phyloP scores from a whole-genome alignment of 768 basidiomycete species.

The Rhodotorula babjevae region DNA sequence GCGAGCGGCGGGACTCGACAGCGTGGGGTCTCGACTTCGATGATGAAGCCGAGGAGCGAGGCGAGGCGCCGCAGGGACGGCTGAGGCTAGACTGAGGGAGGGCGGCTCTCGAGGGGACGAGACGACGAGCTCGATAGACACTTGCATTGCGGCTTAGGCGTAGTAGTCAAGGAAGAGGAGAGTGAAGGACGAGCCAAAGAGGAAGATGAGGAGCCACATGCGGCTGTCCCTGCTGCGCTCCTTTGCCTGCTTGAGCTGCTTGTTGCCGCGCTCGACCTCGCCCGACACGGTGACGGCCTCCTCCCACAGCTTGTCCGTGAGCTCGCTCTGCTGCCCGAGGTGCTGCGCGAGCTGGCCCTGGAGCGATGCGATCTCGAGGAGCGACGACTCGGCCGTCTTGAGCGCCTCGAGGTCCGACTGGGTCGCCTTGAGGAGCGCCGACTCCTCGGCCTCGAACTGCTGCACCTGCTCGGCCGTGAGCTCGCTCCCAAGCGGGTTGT shows the following conservation, averaged over 20 bases:
- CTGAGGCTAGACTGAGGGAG: slow-evolving; percentile 8
- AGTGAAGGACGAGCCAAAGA: slow-evolving; percentile 84
- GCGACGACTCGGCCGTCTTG: slow-evolving; percentile 80
- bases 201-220: slow-evolving; percentile 82
- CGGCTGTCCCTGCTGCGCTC: slow-evolving; percentile 79
- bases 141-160: background rate
- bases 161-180: slow-evolving; percentile 91
- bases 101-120: background rate
- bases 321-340: slow-evolving; percentile 79
- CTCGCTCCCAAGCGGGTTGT: slow-evolving; percentile 61
- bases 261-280: slow-evolving; percentile 82
- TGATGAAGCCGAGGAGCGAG: background rate
- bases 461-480: slow-evolving; percentile 81
- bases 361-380: slow-evolving; percentile 86
- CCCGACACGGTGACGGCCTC: slow-evolving; percentile 84
- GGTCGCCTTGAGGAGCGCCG: slow-evolving; percentile 72
- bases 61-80: background rate
- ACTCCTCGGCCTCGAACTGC: slow-evolving; percentile 89
- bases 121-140: no score
- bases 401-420: slow-evolving; percentile 83
- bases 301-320: slow-evolving; percentile 89
- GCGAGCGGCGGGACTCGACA: background rate
- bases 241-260: slow-evolving; percentile 81
- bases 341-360: slow-evolving; percentile 89
- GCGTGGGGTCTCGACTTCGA: slow-evolving; percentile 18